A percentile compares a stretch with the other conserved stretches of the same genome.
phyloP scores from a whole-genome alignment of 495 filamentous ascomycete genomes.

The Hapsidospora chrysogenum region DNA sequence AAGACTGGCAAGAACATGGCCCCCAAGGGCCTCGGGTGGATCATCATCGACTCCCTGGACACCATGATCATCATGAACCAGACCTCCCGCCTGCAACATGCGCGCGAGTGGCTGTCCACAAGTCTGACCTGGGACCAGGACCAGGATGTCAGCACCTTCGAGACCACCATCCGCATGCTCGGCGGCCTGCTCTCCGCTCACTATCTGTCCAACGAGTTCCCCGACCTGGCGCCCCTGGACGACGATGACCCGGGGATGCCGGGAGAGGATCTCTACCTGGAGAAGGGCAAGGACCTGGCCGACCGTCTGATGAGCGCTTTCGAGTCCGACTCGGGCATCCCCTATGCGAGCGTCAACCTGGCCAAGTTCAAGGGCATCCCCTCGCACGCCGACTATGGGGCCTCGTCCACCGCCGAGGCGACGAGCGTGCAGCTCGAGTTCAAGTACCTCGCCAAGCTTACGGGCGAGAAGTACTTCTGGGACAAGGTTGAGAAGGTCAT shows the following conservation, averaged over 20 bases:
- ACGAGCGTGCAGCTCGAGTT: constrained; percentile 87
- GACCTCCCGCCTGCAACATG: constrained; percentile 68
- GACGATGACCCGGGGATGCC: constrained; percentile 49
- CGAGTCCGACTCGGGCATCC: constrained; percentile 70
- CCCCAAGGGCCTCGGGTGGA: constrained; percentile 79
- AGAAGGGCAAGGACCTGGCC: constrained; percentile 87
- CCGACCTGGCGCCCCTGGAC: constrained; percentile 43
- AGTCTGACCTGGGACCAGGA: constrained; percentile 73
- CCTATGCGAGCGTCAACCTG: constrained; percentile 81
- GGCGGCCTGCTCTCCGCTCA: constrained; percentile 90
- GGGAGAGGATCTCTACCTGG: constrained; percentile 82
- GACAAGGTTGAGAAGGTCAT: constrained; percentile 80
- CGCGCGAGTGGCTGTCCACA: constrained; percentile 79
- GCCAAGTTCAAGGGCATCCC: constrained; percentile 52
- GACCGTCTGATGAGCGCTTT: constrained; percentile 78
- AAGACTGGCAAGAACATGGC: constrained; percentile 74
- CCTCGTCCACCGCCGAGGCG: constrained; percentile 86
- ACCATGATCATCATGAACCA: constrained; percentile 98
- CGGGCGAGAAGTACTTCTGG: constrained; percentile 86
- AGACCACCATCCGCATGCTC: constrained; percentile 96
- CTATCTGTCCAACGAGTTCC: constrained; percentile 66
- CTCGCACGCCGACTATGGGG: constrained; percentile 74
- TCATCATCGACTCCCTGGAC: constrained; percentile 90
- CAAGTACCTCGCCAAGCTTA: constrained; percentile 93
- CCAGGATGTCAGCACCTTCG: constrained; percentile 93